Evolutionary conservation across 1,139 yeast genomes (phyloP), one percentile per base, ranked within the genome.

Genomic region (Yamadazyma sp.): DNA sequence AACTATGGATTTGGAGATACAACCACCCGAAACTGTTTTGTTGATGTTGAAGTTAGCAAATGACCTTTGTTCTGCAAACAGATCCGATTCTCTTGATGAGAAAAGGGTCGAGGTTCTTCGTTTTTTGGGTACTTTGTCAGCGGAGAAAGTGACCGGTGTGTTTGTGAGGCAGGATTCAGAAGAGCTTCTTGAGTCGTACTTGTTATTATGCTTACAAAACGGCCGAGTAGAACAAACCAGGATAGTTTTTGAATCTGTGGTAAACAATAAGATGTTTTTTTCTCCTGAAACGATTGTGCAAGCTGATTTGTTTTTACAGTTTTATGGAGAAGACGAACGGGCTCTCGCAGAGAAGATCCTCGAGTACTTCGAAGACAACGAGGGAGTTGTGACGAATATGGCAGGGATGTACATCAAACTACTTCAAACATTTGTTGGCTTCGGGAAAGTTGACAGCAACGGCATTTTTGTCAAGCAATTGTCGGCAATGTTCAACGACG

Each of bases 1-100:
- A 2, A 10, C 9, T 7, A 9, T 32, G 10, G 24, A 34, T 3
- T 14, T 37, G 6, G 31, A 31, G 4, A 16, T 11, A 4, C 5
- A 29, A 2, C 14, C 22, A 6, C 33, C 48, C 3, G 49, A 46
- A 1, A 41, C 51, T 1, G 31, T 46, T 11, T 30, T 64, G 17
- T 37, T 37, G 11, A 36, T 66, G 28, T 41, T 62, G 4, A 55
- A 53, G 35, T 47, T 66, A 20, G 42, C 53, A n/a, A 36, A 53
- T 28, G 69, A 65, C 17, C 51, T 67, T 31, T 40, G 51, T 5
- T 44, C 55, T 6, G 64, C 53, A 1, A 48, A 46, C 14, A 10
- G 31, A 14, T 31, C 31, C 16, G 28, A 22, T 10, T 27, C 14
- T 2, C 33, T 40, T 14, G 28, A 14, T 14, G 20, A n/a, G 3